Conservation (phyloP, 108 stramenopile genomes). For the Stephanodiscus triporus region DNA sequence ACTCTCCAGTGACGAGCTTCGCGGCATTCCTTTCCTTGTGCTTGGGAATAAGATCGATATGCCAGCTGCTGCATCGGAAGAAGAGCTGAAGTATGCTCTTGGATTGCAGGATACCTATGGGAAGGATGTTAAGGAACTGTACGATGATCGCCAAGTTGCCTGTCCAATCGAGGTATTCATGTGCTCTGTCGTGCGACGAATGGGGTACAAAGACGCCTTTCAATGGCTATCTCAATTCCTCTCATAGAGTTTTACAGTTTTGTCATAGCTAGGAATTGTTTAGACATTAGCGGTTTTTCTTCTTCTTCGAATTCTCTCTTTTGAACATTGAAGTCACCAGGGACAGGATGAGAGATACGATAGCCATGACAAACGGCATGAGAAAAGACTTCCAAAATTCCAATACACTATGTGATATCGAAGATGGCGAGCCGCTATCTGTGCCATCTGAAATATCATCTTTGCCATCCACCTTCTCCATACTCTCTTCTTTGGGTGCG, state of each 20-base stretch:
- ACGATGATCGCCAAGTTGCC: constrained; percentile 29
- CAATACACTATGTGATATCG: constrained; percentile 30
- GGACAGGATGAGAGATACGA: constrained; percentile 17
- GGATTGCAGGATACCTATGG: constrained; percentile 86
- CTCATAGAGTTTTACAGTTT: constrained; percentile 18
- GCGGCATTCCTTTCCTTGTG: constrained; percentile 83
- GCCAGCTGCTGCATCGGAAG: constrained; percentile 70
- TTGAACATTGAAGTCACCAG: constrained; percentile 21
- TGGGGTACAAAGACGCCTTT: constrained; percentile 88
- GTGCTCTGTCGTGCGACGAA: constrained; percentile 85
- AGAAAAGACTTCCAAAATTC: constrained; percentile 27
- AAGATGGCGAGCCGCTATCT: background rate
- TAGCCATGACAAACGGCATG: constrained; percentile 17
- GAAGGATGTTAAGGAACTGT: constrained; percentile 59
- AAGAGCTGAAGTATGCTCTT: constrained; percentile 79
- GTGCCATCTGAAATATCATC: background rate
- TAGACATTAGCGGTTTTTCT: constrained; percentile 11
- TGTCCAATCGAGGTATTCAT: constrained; percentile 86
- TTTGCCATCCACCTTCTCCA: background rate
- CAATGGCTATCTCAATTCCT: constrained; percentile 84
- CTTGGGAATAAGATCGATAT: constrained; percentile 91
- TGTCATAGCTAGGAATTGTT: background rate
- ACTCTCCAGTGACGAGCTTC: constrained; percentile 68
- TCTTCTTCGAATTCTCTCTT: constrained; percentile 12
- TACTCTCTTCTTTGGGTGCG: background rate